Base-by-base conservation (phyloP, 2,329 filamentous ascomycete species). In the Alternaria postmessia region DNA sequence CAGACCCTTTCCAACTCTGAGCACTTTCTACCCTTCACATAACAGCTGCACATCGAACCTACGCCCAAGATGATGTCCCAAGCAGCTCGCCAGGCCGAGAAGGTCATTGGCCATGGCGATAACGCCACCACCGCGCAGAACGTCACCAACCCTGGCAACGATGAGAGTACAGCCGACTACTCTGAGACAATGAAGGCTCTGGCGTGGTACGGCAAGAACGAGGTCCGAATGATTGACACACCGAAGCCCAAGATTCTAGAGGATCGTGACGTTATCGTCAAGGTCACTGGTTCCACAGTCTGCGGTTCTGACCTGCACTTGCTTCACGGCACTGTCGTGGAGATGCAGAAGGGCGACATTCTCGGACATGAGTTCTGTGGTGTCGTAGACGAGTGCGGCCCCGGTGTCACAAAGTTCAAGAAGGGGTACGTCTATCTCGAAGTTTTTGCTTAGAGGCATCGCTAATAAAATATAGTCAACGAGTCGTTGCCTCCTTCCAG, bases 401-500 rank as follows among this genome's bases (percentile, higher is more conserved):
- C 77, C 7, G 76, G 59, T 1, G 79, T 84, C 20, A 82, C 71
- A 49, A 80, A 79, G 7, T 68, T 83, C 57, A 74, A 80, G 68
- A 81, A 81, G 57, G 76, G 77, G 75, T 77, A 69, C 5, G 72
- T 71, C 24, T 9, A 20, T n/a, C 6, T 30, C 4, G 3, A 3
- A 38, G 12, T 8, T 20, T 26, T 4, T 38, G n/a, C n/a, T 36
- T 16, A 7, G 7, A 36, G 9, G 24, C 28, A 51, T 26, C 24
- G 22, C 62, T 62, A 75, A 77, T 58, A 75, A 66, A 1, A 4
- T 6, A 9, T 54, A 78, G 75, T 14, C 81, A 84, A 62, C 76
- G 93, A 30, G 93, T 95, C 20, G 93, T 96, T 1, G 92, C 91
- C 0, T 91, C 89, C 9, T 96, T 96, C 82, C 92, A 95, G 77